Evolutionary conservation across 2,329 filamentous ascomycete genomes (phyloP).

Genomic region (Sarocladiaceae sp.): DNA sequence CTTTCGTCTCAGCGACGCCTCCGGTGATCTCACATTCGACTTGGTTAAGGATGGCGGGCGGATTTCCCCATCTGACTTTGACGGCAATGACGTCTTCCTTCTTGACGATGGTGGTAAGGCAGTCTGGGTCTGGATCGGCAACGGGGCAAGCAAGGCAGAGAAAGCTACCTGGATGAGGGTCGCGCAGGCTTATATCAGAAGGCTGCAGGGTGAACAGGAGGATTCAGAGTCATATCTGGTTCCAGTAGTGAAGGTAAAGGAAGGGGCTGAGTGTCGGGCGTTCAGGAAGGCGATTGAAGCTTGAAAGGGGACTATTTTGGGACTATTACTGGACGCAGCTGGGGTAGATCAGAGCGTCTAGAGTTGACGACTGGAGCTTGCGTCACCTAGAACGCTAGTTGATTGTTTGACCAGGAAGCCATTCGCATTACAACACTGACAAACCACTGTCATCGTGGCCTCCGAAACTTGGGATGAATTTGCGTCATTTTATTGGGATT

Average conservation of each 20-base stretch:
- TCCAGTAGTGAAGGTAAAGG: constrained; percentile 52
- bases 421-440: too few species aligned
- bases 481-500: too few species aligned
- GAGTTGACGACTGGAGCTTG: too few species aligned
- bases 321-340: not conserved
- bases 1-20: constrained; percentile 60
- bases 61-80: constrained; percentile 45
- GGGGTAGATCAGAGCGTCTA: too few species aligned
- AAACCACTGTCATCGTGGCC: too few species aligned
- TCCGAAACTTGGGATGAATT: too few species aligned
- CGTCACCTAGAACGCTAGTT: too few species aligned
- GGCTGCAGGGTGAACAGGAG: constrained; percentile 29
- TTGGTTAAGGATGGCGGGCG: constrained; percentile 51
- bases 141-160: constrained; percentile 52
- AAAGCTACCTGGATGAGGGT: constrained; percentile 57
- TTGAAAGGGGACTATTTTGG: constrained; percentile 12
- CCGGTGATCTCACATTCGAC: constrained; percentile 52
- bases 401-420: too few species aligned
- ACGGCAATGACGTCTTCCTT: constrained; percentile 59
- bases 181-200: constrained; percentile 50
- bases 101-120: constrained; percentile 51
- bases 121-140: constrained; percentile 66
- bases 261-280: constrained; percentile 50
- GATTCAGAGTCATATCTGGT: constrained; percentile 33
- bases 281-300: constrained; percentile 44